Evolutionary conservation across 176 grass and related monocot genomes (phyloP).

Genomic region (Sorghum bicolor): DNA sequence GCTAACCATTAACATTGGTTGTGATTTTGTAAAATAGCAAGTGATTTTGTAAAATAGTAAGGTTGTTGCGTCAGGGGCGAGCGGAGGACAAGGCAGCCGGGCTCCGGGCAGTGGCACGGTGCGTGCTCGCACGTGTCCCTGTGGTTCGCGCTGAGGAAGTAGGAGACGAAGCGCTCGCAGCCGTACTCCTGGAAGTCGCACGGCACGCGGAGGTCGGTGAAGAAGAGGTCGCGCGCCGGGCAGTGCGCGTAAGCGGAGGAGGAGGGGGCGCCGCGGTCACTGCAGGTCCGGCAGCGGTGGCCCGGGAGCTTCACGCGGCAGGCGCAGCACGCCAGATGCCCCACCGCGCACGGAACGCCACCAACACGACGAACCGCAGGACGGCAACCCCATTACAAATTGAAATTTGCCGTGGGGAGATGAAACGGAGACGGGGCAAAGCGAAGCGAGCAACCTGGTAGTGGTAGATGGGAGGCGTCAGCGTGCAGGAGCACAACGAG

Average conservation of each 20-base stretch:
- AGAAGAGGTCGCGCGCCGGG: neutral
- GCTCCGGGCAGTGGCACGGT: conserved; percentile 17
- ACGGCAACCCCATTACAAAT: neutral
- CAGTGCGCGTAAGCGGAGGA: neutral
- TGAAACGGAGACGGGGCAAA: neutral
- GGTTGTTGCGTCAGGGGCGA: neutral
- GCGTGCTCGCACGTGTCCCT: neutral
- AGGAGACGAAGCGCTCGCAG: neutral
- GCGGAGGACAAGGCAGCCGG: neutral
- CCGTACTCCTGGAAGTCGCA: conserved; percentile 5
- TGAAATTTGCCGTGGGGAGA: neutral
- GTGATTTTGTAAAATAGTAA: too few relatives aligned
- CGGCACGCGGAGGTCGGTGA: neutral
- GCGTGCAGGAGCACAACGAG: neutral
- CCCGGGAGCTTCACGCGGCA: neutral
- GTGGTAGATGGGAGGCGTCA: conserved; percentile 3
- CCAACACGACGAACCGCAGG: neutral
- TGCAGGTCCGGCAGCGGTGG: neutral
- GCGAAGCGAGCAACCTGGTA: neutral
- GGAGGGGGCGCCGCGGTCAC: neutral
- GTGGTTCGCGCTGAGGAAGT: neutral
- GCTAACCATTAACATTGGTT: too few relatives aligned
- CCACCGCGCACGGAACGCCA: neutral
- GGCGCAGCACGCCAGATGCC: conserved; percentile 6
- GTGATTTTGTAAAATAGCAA: too few relatives aligned